phyloP scores from a whole-genome alignment of 306 rosid genomes.

The Dicorynia guianensis region DNA sequence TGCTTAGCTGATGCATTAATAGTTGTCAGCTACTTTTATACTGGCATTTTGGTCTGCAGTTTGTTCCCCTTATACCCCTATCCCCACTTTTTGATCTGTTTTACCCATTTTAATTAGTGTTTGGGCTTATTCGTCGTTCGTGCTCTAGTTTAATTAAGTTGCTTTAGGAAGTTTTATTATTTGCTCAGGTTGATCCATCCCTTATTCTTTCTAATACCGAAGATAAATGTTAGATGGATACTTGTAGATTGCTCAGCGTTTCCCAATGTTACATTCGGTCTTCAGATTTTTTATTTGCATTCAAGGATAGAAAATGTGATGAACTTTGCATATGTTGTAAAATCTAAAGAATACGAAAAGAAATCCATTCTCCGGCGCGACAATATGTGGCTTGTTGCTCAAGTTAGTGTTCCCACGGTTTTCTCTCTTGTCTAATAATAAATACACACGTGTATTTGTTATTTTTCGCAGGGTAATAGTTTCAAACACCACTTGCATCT shows the following conservation, averaged over 20 bases:
- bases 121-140: slow-evolving; percentile 38
- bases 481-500: no score
- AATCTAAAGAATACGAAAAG: no score
- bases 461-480: no score
- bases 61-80: slow-evolving; percentile 37
- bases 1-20: slow-evolving; percentile 39
- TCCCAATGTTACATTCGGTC: background rate
- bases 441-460: no score
- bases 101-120: slow-evolving; percentile 37
- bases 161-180: slow-evolving; percentile 57
- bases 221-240: slow-evolving; percentile 43
- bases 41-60: slow-evolving; percentile 47
- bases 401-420: no score
- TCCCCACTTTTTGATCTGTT: slow-evolving; percentile 20
- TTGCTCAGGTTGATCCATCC: slow-evolving; percentile 41
- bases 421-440: no score
- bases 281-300: slow-evolving; percentile 10
- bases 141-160: slow-evolving; percentile 45
- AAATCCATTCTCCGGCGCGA: no score
- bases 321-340: background rate
- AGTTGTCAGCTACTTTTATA: slow-evolving; percentile 36
- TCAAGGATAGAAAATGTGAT: background rate
- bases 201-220: slow-evolving; percentile 39
- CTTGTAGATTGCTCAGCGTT: slow-evolving; percentile 26
- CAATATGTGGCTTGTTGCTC: no score